Conservation (phyloP, 257 asterid species). For the Schizonepeta tenuifolia region DNA sequence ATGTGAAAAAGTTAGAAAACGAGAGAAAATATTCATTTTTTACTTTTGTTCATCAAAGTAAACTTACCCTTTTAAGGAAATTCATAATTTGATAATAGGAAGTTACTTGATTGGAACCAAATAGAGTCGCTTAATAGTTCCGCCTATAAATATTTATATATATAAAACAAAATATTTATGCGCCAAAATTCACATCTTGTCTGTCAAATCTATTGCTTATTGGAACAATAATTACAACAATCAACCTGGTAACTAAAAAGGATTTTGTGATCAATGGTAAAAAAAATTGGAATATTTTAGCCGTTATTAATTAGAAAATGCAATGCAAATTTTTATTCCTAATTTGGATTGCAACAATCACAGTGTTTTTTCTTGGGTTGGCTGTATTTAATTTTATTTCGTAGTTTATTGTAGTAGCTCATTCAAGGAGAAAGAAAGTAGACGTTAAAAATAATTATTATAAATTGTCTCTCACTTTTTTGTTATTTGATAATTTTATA, state of each 20-base stretch:
- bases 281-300: neutral
- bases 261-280: neutral
- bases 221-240: neutral
- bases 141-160: neutral
- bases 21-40: no score
- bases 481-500: no score
- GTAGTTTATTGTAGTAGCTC: neutral
- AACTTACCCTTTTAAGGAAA: no score
- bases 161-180: no score
- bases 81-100: no score
- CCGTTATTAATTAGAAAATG: neutral
- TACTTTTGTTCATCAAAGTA: no score
- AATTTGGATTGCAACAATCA: neutral
- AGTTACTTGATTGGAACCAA: no score
- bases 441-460: neutral
- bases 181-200: neutral
- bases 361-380: neutral
- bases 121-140: no score
- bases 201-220: neutral
- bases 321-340: neutral
- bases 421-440: neutral
- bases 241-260: no score
- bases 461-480: neutral
- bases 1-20: no score
- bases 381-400: neutral